A percentile compares a stretch with the other conserved stretches of the same genome.
Evolutionary conservation across 2,329 filamentous ascomycete species (phyloP).

Genomic region (Talaromyces sp.): DNA sequence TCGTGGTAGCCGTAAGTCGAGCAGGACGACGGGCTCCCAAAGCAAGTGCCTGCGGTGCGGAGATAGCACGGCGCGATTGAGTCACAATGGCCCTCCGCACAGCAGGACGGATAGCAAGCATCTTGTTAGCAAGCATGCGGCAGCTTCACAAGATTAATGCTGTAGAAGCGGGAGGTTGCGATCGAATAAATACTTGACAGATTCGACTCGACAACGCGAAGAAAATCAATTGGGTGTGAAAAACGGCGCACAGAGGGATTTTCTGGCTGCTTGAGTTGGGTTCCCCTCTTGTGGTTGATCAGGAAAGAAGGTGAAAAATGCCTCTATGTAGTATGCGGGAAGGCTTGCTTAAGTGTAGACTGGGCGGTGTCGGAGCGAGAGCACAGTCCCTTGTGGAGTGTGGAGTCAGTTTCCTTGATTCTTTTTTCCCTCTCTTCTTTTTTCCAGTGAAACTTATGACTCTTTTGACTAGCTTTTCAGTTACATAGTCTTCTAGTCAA

Average conservation of each 20-base stretch:
- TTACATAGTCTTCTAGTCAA: neutral
- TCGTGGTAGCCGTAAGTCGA: constrained; percentile 11
- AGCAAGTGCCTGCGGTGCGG: constrained; percentile 33
- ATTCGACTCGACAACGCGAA: neutral
- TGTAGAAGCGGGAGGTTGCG: neutral
- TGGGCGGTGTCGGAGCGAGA: neutral
- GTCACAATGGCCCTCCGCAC: constrained; percentile 41
- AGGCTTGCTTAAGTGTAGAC: neutral
- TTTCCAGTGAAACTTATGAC: neutral
- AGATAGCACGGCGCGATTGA: constrained; percentile 38
- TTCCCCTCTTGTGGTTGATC: neutral
- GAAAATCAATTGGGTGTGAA: constrained; percentile 7
- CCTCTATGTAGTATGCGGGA: neutral
- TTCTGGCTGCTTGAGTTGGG: neutral
- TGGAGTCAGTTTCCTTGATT: neutral
- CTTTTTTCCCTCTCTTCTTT: neutral
- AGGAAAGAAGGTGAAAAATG: neutral
- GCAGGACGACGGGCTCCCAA: constrained; percentile 22
- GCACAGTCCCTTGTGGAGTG: neutral
- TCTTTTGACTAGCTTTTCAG: too few species aligned
- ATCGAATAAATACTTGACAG: neutral
- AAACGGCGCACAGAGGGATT: constrained; percentile 7
- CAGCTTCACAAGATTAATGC: constrained; percentile 24
- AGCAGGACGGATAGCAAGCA: constrained; percentile 41
- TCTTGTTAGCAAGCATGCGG: constrained; percentile 39